phyloP scores from a whole-genome alignment of 108 stramenopile species.

The Fragilaria crotonensis region DNA sequence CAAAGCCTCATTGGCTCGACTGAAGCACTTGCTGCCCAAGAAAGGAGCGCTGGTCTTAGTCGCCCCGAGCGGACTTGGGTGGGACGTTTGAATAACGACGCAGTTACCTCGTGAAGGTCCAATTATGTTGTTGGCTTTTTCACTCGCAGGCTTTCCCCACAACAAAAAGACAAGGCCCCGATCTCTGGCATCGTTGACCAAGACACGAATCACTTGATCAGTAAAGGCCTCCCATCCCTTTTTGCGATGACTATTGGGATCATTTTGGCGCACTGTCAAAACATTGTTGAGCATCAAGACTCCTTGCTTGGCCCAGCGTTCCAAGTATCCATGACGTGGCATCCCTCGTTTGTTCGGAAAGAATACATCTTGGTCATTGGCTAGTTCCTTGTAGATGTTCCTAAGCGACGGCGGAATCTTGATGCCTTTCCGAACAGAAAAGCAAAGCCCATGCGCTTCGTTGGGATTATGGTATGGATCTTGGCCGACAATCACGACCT shows the following conservation, averaged over 20 bases:
- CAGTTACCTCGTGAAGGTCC: constrained; percentile 35
- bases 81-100: constrained; percentile 71
- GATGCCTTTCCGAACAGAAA: constrained; percentile 84
- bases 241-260: constrained; percentile 88
- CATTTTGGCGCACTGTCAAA: constrained; percentile 85
- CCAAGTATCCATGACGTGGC: constrained; percentile 69
- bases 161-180: constrained; percentile 88
- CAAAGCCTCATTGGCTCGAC: constrained; percentile 81
- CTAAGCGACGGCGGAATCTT: constrained; percentile 81
- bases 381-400: constrained; percentile 90
- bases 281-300: constrained; percentile 96
- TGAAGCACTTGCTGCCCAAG: constrained; percentile 88
- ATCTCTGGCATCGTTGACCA: constrained; percentile 15
- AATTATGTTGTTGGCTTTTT: constrained; percentile 22
- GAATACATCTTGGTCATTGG: constrained; percentile 28
- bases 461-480: constrained; percentile 97
- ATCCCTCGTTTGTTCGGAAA: constrained; percentile 8
- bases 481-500: constrained; percentile 97
- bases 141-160: constrained; percentile 96
- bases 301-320: constrained; percentile 90
- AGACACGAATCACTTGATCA: constrained; percentile 64
- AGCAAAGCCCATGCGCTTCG: constrained; percentile 80
- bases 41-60: constrained; percentile 88
- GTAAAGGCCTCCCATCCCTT: constrained; percentile 96
- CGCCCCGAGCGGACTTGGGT: constrained; percentile 90